Percentiles rank a stretch among this genome's conserved stretches.
Evolutionary conservation across 129 eudicot species (phyloP).

Genomic region (Tagetes erecta): DNA sequence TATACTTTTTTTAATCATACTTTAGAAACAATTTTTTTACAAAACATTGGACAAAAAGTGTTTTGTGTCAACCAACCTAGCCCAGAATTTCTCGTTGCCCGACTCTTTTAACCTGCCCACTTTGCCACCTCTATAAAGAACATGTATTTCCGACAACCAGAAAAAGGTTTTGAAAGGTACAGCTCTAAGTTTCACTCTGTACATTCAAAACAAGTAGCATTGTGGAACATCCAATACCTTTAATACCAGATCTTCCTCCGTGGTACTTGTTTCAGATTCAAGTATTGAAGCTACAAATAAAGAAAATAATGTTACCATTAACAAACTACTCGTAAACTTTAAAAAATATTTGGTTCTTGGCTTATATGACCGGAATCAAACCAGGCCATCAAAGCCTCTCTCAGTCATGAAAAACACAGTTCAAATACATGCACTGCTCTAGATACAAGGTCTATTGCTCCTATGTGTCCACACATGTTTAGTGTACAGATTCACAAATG

Average conservation of each 20-base stretch:
- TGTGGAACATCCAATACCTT: constrained; percentile 48
- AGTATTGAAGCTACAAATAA: constrained; percentile 48
- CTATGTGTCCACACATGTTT: not conserved
- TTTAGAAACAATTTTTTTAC: not conserved
- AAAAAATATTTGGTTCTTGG: not conserved
- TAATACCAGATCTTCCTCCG: constrained; percentile 59
- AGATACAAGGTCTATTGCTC: constrained; percentile 4
- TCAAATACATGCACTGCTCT: not conserved
- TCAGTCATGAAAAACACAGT: constrained; percentile 2
- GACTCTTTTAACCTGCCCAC: not conserved
- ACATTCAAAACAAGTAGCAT: constrained; percentile 5
- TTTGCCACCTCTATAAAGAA: not conserved
- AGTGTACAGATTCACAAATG: not conserved
- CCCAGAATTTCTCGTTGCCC: not conserved
- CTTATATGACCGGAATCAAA: not conserved
- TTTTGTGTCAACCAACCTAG: not conserved
- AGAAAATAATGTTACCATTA: constrained; percentile 17
- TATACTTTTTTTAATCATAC: not conserved
- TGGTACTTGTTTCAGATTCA: constrained; percentile 50
- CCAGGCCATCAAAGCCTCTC: constrained; percentile 14
- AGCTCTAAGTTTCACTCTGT: not conserved
- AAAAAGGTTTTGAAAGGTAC: not conserved
- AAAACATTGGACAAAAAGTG: not conserved
- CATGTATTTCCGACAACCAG: not conserved
- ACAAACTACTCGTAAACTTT: not conserved